These are phyloP conservation scores for Kuraishia hungarica DNA, from an alignment of 805 yeast species.

Conservation along the genomic window DNA sequence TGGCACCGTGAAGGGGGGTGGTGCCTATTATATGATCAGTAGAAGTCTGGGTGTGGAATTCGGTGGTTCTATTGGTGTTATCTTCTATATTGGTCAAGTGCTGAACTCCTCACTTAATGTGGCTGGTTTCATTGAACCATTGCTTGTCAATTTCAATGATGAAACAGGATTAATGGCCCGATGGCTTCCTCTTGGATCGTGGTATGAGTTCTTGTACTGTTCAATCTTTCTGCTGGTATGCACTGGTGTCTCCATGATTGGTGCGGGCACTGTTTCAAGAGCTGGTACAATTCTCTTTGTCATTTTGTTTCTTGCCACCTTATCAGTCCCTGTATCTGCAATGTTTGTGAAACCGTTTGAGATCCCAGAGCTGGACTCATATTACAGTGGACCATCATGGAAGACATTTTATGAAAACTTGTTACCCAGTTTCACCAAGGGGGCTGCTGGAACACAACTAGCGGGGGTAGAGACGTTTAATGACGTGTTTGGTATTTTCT, in stretches of 20 bases:
- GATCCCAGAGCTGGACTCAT: constrained; percentile 34
- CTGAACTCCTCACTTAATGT: constrained; percentile 88
- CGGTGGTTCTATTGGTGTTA: constrained; percentile 95
- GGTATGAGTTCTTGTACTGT: constrained; percentile 66
- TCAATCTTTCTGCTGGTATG: constrained; percentile 62
- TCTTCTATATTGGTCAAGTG: constrained; percentile 91
- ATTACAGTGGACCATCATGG: constrained; percentile 73
- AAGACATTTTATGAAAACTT: constrained; percentile 56
- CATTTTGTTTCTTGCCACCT: constrained; percentile 57
- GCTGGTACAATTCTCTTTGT: constrained; percentile 73
- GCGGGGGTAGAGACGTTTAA: constrained; percentile 63
- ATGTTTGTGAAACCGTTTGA: constrained; percentile 57
- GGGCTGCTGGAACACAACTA: constrained; percentile 85
- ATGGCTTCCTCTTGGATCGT: constrained; percentile 55
- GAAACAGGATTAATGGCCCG: constrained; percentile 44
- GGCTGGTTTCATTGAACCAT: constrained; percentile 91
- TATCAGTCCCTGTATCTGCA: constrained; percentile 76
- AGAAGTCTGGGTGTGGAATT: constrained; percentile 95
- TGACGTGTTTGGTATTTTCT: constrained; percentile 87
- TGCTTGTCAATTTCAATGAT: constrained; percentile 68
- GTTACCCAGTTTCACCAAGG: constrained; percentile 72
- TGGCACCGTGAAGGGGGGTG: constrained; percentile 97
- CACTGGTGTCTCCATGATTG: constrained; percentile 69
- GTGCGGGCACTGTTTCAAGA: constrained; percentile 71
- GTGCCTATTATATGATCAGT: constrained; percentile 96